Conservation (phyloP, 208 protist species). For the Leishmania martiniquensis region DNA sequence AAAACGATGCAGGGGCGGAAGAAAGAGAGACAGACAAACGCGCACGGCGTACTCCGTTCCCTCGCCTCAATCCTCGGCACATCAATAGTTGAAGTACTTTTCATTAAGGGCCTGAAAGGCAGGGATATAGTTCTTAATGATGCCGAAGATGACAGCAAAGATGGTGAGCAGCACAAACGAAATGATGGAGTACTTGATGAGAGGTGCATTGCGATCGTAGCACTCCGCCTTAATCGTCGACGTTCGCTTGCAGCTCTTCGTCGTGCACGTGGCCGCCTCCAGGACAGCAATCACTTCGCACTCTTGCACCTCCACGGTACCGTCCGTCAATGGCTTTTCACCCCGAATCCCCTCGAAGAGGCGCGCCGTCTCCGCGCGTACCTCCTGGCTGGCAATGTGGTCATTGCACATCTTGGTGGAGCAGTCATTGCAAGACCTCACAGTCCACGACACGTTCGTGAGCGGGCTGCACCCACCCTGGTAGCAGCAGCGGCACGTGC, state of each 20-base stretch:
- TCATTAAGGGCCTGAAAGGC: conserved; percentile 71
- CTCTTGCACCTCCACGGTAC: conserved; percentile 46
- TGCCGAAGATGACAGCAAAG: conserved; percentile 63
- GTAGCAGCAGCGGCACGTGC: conserved; percentile 83
- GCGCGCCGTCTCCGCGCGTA: conserved; percentile 64
- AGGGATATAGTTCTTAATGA: conserved; percentile 84
- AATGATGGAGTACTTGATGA: conserved; percentile 73
- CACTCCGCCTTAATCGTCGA: conserved; percentile 80
- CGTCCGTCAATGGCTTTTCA: conserved; percentile 29
- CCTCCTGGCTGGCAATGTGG: conserved; percentile 54
- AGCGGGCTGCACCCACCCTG: conserved; percentile 65
- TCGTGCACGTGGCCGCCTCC: conserved; percentile 64
- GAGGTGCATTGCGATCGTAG: conserved; percentile 68
- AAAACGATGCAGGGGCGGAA: no score
- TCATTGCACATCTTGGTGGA: conserved; percentile 60
- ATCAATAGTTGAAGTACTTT: conserved; percentile 77
- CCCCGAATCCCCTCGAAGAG: conserved; percentile 69
- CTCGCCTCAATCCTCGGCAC: no score
- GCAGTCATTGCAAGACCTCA: conserved; percentile 53
- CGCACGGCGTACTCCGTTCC: not conserved
- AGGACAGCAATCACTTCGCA: conserved; percentile 77
- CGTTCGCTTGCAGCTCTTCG: conserved; percentile 57
- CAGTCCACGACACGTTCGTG: conserved; percentile 54
- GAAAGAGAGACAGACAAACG: no score
- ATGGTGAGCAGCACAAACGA: conserved; percentile 61